Evolutionary conservation across 1,139 yeast species (phyloP).

Genomic region (Entelexis sorbosivorans): DNA sequence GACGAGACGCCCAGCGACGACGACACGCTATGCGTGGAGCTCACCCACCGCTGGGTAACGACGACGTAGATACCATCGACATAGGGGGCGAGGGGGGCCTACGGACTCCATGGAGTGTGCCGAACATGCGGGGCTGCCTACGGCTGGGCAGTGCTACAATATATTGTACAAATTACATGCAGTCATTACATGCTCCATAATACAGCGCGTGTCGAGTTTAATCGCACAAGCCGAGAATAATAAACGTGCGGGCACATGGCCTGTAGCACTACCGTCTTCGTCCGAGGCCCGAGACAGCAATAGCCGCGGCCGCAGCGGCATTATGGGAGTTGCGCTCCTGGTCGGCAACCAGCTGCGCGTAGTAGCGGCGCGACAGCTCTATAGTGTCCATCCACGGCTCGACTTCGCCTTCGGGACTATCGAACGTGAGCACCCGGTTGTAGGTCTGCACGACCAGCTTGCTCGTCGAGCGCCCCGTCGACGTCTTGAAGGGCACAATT

Average conservation of each 20-base stretch:
- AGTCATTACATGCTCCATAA: background rate
- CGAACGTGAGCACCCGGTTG: conserved; percentile 30
- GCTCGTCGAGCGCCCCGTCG: conserved; percentile 17
- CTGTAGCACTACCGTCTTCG: background rate
- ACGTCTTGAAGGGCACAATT: conserved; percentile 29
- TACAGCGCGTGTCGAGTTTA: background rate
- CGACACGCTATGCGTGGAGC: background rate
- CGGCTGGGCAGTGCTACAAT: background rate
- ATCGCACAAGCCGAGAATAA: background rate
- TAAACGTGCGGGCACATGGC: background rate
- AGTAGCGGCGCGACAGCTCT: conserved; percentile 26
- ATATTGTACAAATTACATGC: background rate
- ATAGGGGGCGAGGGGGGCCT: no score
- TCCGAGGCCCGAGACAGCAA: conserved; percentile 22
- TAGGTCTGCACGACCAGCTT: conserved; percentile 28
- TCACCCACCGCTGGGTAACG: no score
- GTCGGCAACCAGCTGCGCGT: conserved; percentile 26
- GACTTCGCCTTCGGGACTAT: conserved; percentile 28
- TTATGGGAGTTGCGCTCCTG: conserved; percentile 27
- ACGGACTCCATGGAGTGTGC: no score
- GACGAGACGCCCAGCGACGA: background rate
- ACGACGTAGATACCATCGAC: no score
- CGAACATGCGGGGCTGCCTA: background rate
- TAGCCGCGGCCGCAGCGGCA: conserved; percentile 33
- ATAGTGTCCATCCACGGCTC: conserved; percentile 31